Evolutionary conservation across 1,139 yeast species (phyloP).

Genomic region (Sugiyamaella novakii): DNA sequence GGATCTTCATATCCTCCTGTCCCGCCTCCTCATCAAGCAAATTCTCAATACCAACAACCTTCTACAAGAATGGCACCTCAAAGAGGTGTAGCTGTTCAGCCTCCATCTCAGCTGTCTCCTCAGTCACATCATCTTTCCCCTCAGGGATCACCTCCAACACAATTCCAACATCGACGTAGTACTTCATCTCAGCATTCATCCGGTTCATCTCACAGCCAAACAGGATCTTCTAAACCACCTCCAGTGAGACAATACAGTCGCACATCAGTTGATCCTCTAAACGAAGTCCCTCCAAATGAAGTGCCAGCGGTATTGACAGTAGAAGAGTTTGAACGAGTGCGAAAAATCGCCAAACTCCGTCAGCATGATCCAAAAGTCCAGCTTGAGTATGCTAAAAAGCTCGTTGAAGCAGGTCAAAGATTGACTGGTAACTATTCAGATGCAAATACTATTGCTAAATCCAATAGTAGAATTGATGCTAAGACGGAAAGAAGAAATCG

Average conservation of each 20-base stretch:
- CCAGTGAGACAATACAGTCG: constrained; percentile 34
- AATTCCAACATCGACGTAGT: constrained; percentile 15
- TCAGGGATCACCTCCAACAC: background rate
- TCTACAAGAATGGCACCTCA: background rate
- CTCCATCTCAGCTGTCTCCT: background rate
- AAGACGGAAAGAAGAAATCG: constrained; percentile 54
- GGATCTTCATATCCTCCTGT: constrained; percentile 10
- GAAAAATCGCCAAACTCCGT: constrained; percentile 36
- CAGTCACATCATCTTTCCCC: constrained; percentile 12
- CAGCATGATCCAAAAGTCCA: constrained; percentile 40
- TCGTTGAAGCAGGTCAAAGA: constrained; percentile 41
- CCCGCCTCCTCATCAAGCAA: constrained; percentile 14
- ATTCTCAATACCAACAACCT: constrained; percentile 13
- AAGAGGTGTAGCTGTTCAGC: background rate
- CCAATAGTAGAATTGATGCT: constrained; percentile 38
- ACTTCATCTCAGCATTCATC: constrained; percentile 19
- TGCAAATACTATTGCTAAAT: constrained; percentile 34
- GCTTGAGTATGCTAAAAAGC: constrained; percentile 44
- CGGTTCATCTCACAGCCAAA: constrained; percentile 2
- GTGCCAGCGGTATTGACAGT: constrained; percentile 33
- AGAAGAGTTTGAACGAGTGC: constrained; percentile 37
- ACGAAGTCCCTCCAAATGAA: constrained; percentile 21
- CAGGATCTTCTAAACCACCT: constrained; percentile 28
- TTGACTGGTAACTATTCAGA: constrained; percentile 40
- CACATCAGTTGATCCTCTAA: constrained; percentile 21